Conservation (phyloP, 768 basidiomycete genomes). For the Mycena filopes region DNA sequence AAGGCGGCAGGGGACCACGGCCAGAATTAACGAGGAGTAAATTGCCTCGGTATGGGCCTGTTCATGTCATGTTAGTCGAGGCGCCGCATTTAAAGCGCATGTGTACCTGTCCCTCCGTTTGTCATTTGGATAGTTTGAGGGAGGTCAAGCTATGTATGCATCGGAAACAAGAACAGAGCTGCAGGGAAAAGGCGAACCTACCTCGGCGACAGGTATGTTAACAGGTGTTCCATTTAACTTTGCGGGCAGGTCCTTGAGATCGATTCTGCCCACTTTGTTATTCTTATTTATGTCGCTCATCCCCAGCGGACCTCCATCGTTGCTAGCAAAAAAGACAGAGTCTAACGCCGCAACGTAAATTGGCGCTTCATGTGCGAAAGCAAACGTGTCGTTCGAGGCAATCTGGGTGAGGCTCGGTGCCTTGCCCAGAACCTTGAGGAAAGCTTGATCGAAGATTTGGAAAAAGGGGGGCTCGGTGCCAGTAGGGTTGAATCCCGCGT, state of each 20-base stretch:
- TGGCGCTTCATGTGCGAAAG: conserved; percentile 85
- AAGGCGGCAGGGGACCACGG: conserved; percentile 43
- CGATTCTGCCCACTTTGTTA: conserved; percentile 71
- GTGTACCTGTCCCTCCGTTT: conserved; percentile 52
- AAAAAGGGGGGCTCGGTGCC: conserved; percentile 51
- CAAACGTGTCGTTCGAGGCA: conserved; percentile 68
- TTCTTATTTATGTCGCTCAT: conserved; percentile 72
- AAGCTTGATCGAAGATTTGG: conserved; percentile 59
- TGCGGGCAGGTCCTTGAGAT: conserved; percentile 61
- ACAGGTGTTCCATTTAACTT: conserved; percentile 47
- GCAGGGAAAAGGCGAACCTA: conserved; percentile 35
- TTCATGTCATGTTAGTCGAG: no score
- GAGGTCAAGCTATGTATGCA: conserved; percentile 61
- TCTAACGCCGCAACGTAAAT: conserved; percentile 75
- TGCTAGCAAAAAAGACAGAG: conserved; percentile 78
- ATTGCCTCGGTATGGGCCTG: conserved; percentile 60
- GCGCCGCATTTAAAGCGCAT: no score
- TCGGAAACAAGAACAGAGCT: background rate
- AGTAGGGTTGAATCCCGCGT: conserved; percentile 68
- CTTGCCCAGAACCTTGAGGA: conserved; percentile 67
- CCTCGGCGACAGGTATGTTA: conserved; percentile 60
- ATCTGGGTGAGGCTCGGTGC: conserved; percentile 68
- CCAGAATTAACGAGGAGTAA: conserved; percentile 66
- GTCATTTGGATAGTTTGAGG: conserved; percentile 73
- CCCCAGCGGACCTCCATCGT: conserved; percentile 72